These are phyloP conservation scores for Nannizzia gypsea DNA, from an alignment of 2,329 filamentous ascomycete species.

Conservation along the genomic window DNA sequence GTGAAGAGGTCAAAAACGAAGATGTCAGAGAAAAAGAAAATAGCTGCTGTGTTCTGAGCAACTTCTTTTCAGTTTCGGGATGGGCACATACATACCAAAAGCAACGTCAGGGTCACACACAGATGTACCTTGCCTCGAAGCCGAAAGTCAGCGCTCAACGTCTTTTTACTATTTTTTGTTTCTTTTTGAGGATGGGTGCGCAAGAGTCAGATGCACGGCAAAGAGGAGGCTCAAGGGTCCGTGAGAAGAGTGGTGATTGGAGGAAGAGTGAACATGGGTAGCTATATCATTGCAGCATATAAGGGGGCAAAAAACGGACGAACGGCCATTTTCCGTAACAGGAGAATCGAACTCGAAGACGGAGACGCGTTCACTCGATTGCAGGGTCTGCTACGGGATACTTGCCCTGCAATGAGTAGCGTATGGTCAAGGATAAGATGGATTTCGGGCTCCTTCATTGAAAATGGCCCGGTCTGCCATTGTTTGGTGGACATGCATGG, in stretches of 20 bases:
- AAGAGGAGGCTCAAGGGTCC: background rate
- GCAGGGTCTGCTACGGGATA: background rate
- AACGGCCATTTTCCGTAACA: background rate
- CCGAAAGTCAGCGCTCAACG: conserved; percentile 1
- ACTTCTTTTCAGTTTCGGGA: conserved; percentile 4
- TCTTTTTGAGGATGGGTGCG: background rate
- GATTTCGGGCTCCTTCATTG: background rate
- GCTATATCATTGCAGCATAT: background rate
- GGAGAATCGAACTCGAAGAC: background rate
- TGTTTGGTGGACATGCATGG: background rate
- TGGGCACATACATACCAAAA: conserved; percentile 4
- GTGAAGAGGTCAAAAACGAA: background rate
- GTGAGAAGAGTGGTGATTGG: background rate
- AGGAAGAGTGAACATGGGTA: background rate
- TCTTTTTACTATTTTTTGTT: background rate
- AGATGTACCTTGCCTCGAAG: conserved; percentile 1
- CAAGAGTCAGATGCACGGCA: background rate
- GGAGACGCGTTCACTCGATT: background rate
- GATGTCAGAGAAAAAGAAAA: background rate
- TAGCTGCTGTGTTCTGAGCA: background rate
- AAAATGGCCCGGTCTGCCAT: background rate
- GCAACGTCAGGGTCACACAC: background rate
- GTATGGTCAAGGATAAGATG: background rate
- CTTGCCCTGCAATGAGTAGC: background rate
- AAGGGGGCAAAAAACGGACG: background rate